phyloP scores from a whole-genome alignment of 768 basidiomycete genomes.

The Kwoniella pini region DNA sequence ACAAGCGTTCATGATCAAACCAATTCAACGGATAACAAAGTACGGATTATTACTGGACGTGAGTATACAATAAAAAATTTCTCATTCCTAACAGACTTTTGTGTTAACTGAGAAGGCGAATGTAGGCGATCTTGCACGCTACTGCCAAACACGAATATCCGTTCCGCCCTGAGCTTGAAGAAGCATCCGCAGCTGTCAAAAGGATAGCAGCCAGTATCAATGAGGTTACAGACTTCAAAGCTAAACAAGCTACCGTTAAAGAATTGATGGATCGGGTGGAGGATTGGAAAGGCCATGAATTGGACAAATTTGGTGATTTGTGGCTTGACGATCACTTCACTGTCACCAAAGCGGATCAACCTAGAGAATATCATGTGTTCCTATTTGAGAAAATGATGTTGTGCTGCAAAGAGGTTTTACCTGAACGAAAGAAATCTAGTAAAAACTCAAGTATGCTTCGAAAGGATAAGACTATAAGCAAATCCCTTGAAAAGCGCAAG shows the following conservation, averaged over 20 bases:
- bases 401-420: slow-evolving; percentile 89
- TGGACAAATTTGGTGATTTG: slow-evolving; percentile 90
- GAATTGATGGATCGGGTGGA: slow-evolving; percentile 83
- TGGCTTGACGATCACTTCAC: slow-evolving; percentile 92
- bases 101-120: too few species aligned
- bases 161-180: slow-evolving; percentile 69
- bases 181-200: slow-evolving; percentile 81
- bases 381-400: slow-evolving; percentile 98
- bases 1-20: slow-evolving; percentile 96
- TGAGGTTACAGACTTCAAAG: slow-evolving; percentile 85
- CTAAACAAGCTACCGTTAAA: slow-evolving; percentile 87
- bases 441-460: slow-evolving; percentile 89
- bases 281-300: slow-evolving; percentile 98
- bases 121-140: slow-evolving; percentile 42
- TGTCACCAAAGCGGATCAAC: slow-evolving; percentile 93
- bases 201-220: slow-evolving; percentile 95
- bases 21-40: slow-evolving; percentile 97
- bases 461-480: slow-evolving; percentile 63
- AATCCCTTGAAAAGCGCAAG: slow-evolving; percentile 71
- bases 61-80: too few species aligned
- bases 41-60: slow-evolving; percentile 93
- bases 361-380: slow-evolving; percentile 98
- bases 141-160: slow-evolving; percentile 49
- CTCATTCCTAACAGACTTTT: too few species aligned
- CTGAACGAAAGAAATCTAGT: slow-evolving; percentile 62